These are phyloP conservation scores for Ogataea neopini DNA, from an alignment of 805 yeast genomes.

Conservation along the genomic window DNA sequence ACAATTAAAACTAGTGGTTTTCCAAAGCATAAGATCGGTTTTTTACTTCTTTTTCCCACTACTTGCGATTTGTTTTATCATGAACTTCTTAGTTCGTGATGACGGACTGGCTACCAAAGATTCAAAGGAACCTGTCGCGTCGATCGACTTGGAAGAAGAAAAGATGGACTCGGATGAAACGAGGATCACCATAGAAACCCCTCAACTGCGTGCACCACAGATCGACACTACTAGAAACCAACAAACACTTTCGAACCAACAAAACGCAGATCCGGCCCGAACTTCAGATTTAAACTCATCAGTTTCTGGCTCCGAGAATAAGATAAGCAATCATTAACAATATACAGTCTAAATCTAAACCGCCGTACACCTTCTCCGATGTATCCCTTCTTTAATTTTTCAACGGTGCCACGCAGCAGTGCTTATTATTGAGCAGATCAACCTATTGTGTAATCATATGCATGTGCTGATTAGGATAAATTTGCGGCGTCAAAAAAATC, in stretches of 20 bases:
- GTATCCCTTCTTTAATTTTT: background rate
- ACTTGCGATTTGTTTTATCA: slow-evolving; percentile 35
- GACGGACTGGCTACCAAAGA: slow-evolving; percentile 34
- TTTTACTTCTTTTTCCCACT: slow-evolving; percentile 40
- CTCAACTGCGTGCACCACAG: background rate
- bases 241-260: background rate
- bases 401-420: slow-evolving; percentile 1
- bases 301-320: background rate
- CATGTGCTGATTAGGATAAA: background rate
- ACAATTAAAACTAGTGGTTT: slow-evolving; percentile 30
- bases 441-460: background rate
- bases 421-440: background rate
- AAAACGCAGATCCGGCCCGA: no score
- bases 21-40: slow-evolving; percentile 33
- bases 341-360: background rate
- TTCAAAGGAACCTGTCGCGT: background rate
- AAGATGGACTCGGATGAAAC: no score
- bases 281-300: no score
- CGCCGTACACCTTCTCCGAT: background rate
- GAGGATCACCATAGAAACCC: no score
- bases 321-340: background rate
- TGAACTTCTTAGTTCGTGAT: slow-evolving; percentile 39
- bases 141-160: background rate
- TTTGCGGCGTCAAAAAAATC: background rate
- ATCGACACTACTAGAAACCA: background rate